Evolutionary conservation across 495 filamentous ascomycete species (phyloP).

Genomic region (Articulospora tetracladia): DNA sequence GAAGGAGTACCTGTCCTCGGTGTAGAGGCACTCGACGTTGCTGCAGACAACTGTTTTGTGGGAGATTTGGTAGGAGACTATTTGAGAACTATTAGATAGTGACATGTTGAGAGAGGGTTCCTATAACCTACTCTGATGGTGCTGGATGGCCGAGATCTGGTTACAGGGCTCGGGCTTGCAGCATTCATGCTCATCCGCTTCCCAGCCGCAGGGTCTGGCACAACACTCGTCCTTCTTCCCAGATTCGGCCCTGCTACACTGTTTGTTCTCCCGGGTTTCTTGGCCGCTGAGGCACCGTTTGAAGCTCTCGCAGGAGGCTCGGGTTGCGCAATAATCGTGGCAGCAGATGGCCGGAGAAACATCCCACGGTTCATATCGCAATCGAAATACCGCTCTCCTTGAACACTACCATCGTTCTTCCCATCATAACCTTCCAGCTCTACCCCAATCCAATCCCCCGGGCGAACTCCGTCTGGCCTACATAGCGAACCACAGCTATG

Average conservation of each 20-base stretch:
- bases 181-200: constrained; percentile 67
- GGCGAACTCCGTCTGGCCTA: constrained; percentile 76
- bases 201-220: constrained; percentile 43
- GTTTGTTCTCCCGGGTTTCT: constrained; percentile 34
- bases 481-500: constrained; percentile 70
- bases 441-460: constrained; percentile 85
- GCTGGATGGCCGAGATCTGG: constrained; percentile 51
- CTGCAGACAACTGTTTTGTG: constrained; percentile 66
- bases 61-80: constrained; percentile 78
- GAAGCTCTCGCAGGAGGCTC: constrained; percentile 40
- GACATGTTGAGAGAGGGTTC: neutral
- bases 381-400: constrained; percentile 87
- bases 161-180: constrained; percentile 60
- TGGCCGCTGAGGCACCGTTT: constrained; percentile 28
- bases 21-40: constrained; percentile 53
- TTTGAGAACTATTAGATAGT: constrained; percentile 18
- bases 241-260: constrained; percentile 30
- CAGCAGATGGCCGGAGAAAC: constrained; percentile 72
- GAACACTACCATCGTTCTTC: constrained; percentile 92
- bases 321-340: constrained; percentile 49
- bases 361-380: constrained; percentile 79
- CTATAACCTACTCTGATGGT: constrained; percentile 51
- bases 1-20: constrained; percentile 57
- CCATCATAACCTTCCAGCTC: constrained; percentile 80
- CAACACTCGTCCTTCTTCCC: constrained; percentile 29